These are phyloP conservation scores for Carnegiea gigantea DNA, from an alignment of 179 eudicot species.

Conservation along the genomic window DNA sequence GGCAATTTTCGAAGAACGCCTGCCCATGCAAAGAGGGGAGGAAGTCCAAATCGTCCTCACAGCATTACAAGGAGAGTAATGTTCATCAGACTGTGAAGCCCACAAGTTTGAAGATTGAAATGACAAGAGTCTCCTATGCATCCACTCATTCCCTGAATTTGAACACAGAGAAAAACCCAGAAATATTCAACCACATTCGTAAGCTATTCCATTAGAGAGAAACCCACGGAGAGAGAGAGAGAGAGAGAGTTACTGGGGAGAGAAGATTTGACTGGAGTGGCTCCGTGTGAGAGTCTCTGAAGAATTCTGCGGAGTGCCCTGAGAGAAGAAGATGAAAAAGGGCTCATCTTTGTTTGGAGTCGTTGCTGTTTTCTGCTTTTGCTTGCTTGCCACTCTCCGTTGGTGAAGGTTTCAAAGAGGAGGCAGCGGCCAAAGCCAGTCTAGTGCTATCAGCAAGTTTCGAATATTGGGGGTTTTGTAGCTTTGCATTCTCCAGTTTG, in stretches of 20 bases:
- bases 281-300: slow-evolving; percentile 40
- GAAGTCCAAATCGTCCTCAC: slow-evolving; percentile 67
- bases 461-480: too few species aligned
- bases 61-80: slow-evolving; percentile 20
- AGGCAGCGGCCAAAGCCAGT: too few species aligned
- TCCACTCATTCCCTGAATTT: slow-evolving; percentile 37
- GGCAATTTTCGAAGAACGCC: slow-evolving; percentile 86
- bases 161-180: not conserved
- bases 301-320: slow-evolving; percentile 47
- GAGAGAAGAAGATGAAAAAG: slow-evolving; percentile 41
- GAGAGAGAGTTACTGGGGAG: slow-evolving; percentile 22
- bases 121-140: slow-evolving; percentile 35
- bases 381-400: not conserved
- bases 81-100: slow-evolving; percentile 9
- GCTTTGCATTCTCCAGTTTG: too few species aligned
- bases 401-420: too few species aligned
- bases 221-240: not conserved
- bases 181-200: slow-evolving; percentile 1
- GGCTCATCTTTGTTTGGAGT: slow-evolving; percentile 13
- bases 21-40: slow-evolving; percentile 81
- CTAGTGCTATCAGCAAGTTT: too few species aligned
- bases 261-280: slow-evolving; percentile 19
- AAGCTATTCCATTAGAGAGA: not conserved
- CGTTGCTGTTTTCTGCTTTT: not conserved
- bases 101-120: slow-evolving; percentile 35